Base-by-base conservation (phyloP, 495 filamentous ascomycete species). In the Penicillium psychrofluorescens region DNA sequence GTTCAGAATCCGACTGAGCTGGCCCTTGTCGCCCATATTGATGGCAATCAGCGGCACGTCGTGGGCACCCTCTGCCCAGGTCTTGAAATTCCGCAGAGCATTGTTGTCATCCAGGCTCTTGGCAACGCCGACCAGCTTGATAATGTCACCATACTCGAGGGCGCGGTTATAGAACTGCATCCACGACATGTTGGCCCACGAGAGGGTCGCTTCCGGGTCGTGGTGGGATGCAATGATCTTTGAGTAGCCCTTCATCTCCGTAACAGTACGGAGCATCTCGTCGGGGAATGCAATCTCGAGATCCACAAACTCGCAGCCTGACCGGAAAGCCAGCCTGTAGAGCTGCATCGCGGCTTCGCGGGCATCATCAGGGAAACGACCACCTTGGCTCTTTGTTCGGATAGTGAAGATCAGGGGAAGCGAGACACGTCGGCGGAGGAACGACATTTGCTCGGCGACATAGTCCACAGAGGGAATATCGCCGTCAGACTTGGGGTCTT, bases 201-300 rank as follows among this genome's bases (percentile, higher is more conserved):
- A 88, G 5, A 96, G 72, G 39, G 76, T 72, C 13, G 81, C 83
- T 46, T 79, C 62, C 9, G 90, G 85, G 60, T 97, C 92, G 58
- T 97, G 91, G 64, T 97, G 91, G 0, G 91, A 96, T 11, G 92
- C 90, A 46, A 99, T 92, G 57, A 99, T 86, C 50, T 80, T 83
- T 9, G 84, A 83, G 49, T 76, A 74, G 9, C 85, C 83, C 61
- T 86, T 89, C 22, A 75, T 71, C 32, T 78, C 75, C 1, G 79
- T 75, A 13, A 95, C 75, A 28, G 75, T 68, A 16, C 80, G 69
- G 13, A 92, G 72, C 43, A 95, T 58, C 15, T 80, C 62, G 27
- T 88, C 80, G 0, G 91, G 85, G 68, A 90, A 85, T 1, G 85
- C 83, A 59, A 97, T 86, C 58, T 99, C 92, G 14, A 99, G 69